These are phyloP conservation scores for Hygrophoropsis aurantiaca DNA, from an alignment of 768 basidiomycete species.

Conservation along the genomic window DNA sequence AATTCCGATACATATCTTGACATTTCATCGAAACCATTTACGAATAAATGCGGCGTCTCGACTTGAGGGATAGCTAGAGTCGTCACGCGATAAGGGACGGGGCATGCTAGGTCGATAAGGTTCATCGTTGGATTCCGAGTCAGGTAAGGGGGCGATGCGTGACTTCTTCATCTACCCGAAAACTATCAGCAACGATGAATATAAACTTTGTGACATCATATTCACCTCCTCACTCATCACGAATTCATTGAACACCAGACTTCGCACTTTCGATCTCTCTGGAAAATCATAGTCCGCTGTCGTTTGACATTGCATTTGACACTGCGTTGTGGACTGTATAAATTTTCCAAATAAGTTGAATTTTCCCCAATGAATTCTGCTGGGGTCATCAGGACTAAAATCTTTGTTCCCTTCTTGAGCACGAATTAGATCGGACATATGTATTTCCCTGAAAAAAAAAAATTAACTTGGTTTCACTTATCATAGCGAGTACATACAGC, in stretches of 20 bases:
- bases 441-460: conserved; percentile 71
- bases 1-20: conserved; percentile 18
- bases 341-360: conserved; percentile 91
- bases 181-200: conserved; percentile 1
- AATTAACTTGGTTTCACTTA: conserved; percentile 10
- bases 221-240: conserved; percentile 74
- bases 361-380: conserved; percentile 92
- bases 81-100: conserved; percentile 31
- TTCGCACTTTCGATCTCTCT: conserved; percentile 53
- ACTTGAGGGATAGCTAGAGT: conserved; percentile 27
- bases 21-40: conserved; percentile 46
- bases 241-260: conserved; percentile 52
- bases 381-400: conserved; percentile 59
- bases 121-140: conserved; percentile 40
- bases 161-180: conserved; percentile 61
- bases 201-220: background rate
- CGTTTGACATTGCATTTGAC: conserved; percentile 69
- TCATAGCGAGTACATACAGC: conserved; percentile 46
- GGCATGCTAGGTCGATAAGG: conserved; percentile 33
- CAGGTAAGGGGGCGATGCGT: conserved; percentile 55
- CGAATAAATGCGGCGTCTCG: conserved; percentile 49
- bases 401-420: conserved; percentile 86
- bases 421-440: conserved; percentile 85
- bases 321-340: conserved; percentile 72
- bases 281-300: conserved; percentile 62